A percentile compares a stretch with the other conserved stretches of the same genome.
These are phyloP conservation scores for Aspergillus carlsbadensis DNA, from an alignment of 495 filamentous ascomycete species.

Conservation along the genomic window DNA sequence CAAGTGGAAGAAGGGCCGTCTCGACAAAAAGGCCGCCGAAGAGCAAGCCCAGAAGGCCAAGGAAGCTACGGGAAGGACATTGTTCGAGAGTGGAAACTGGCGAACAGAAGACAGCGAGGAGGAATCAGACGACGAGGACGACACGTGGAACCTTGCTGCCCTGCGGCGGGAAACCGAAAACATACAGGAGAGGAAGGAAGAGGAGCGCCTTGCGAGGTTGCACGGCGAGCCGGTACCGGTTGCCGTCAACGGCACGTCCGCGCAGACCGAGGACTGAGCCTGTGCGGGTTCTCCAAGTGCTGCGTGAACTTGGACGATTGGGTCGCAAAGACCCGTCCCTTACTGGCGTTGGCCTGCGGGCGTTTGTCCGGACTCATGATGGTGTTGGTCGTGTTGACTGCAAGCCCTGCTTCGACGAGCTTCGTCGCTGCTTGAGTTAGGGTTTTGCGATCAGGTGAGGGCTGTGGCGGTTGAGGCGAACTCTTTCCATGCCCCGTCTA, in stretches of 20 bases:
- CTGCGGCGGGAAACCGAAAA: conserved; percentile 69
- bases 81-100: conserved; percentile 98
- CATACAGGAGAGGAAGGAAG: conserved; percentile 45
- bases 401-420: conserved; percentile 12
- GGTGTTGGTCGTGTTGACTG: conserved; percentile 23
- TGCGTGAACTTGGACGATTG: conserved; percentile 31
- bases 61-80: conserved; percentile 87
- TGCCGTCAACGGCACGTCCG: conserved; percentile 21
- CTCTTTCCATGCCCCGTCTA: conserved; percentile 17
- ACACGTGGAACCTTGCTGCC: conserved; percentile 75
- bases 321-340: conserved; percentile 25
- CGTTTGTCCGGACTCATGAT: conserved; percentile 26
- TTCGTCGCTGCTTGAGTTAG: conserved; percentile 5
- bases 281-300: conserved; percentile 21
- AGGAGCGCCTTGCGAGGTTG: conserved; percentile 41
- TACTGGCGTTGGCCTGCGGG: conserved; percentile 25
- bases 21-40: conserved; percentile 95
- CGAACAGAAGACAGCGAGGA: conserved; percentile 63
- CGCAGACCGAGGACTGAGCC: conserved; percentile 35
- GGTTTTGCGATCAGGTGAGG: conserved; percentile 13
- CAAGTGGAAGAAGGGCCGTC: conserved; percentile 89
- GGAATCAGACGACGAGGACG: conserved; percentile 58
- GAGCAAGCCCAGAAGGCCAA: conserved; percentile 83
- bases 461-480: conserved; percentile 22
- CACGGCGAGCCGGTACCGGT: conserved; percentile 28